Base-by-base conservation (phyloP, 2,329 filamentous ascomycete species). In the Fonsecaea pugnacius region DNA sequence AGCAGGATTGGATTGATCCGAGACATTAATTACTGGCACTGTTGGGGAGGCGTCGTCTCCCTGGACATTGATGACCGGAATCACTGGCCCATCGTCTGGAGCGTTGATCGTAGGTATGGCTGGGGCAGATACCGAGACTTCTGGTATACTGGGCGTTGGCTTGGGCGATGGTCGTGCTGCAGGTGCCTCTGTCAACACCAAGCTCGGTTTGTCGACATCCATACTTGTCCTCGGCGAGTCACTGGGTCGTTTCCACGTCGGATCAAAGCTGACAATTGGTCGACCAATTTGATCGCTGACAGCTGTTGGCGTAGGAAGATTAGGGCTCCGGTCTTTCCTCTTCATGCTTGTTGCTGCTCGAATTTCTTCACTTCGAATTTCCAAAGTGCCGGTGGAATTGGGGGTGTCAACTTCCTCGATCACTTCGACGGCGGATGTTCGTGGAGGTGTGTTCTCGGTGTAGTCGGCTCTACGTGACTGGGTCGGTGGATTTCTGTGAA, bases 221-320 rank as follows among this genome's bases (percentile, higher is more conserved):
- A 8, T 73, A 67, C 64, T 76, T 72, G 30, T 72, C 67, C 77
- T 80, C 79, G 85, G 69, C 7, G 70, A 70, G 18, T 70, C 66
- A 35, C 55, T 66, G 4, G 62, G 53, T 14, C 65, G 81, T 78
- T 89, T 90, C 80, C 91, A 96, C 75, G 89, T 86, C 73, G 86
- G 86, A 79, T 96, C 86, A 84, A 98, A 98, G 84, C 94, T 98
- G 83, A 98, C 94, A 82, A 98, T 98, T 68, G 94, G 94, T 75
- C 94, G 88, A 72, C 92, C 92, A 72, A 91, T 90, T 74, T 85
- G 90, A 80, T 97, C 90, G 80, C 92, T 97, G 77, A 98, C 93
- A 73, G 91, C 89, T 60, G 91, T 91, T 69, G 94, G 94, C 73
- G 90, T 94, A 32, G 93, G 94, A 67, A 98, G 83, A 75, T 91